Base-by-base conservation (phyloP, 2,329 filamentous ascomycete species). In the Claviceps sp. region DNA sequence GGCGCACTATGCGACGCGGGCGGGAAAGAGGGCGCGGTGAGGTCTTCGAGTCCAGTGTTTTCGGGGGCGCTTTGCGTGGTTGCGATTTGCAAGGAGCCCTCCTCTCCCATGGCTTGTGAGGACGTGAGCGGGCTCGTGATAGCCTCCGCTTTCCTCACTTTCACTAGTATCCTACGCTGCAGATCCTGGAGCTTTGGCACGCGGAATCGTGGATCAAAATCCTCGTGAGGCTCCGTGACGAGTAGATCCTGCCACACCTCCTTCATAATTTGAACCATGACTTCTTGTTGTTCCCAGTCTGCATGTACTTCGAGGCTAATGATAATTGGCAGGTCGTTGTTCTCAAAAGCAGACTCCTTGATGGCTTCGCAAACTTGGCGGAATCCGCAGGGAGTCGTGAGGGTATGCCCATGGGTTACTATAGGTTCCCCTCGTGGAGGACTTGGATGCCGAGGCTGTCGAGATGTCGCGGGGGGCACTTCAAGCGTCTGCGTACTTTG, bases 201-300 rank as follows among this genome's bases (percentile, higher is more conserved):
- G 5, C 72, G 70, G 52, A 77, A 72, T 14, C 66, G 70, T 0
- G 81, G 72, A 63, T 79, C 64, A 58, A 72, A 70, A 59, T 72
- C 68, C 20, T 76, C 72, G 20, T 69, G 75, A 40, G 70, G 70
- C 50, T 69, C 60, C 22, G 88, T 82, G 11, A 96, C 73, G 5
- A 97, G 73, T 60, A 85, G 70, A 0, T 79, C 82, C 42, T 77
- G 78, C 89, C 90, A 98, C 57, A 87, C 85, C 58, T 95, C 82
- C 57, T 82, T 82, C 85, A 98, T 96, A 56, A 97, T 95, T 52
- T 86, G 79, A 11, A 95, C 90, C 87, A 97, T 96, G 49, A 86
- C 77, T 57, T 88, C 82, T 66, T 98, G 93, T 66, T 97, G 91
- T 50, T 86, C 81, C 1, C 77, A 71, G 55, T 84, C 80, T 14